Evolutionary conservation across 2,329 filamentous ascomycete species (phyloP).

Genomic region (Helotiales sp.): DNA sequence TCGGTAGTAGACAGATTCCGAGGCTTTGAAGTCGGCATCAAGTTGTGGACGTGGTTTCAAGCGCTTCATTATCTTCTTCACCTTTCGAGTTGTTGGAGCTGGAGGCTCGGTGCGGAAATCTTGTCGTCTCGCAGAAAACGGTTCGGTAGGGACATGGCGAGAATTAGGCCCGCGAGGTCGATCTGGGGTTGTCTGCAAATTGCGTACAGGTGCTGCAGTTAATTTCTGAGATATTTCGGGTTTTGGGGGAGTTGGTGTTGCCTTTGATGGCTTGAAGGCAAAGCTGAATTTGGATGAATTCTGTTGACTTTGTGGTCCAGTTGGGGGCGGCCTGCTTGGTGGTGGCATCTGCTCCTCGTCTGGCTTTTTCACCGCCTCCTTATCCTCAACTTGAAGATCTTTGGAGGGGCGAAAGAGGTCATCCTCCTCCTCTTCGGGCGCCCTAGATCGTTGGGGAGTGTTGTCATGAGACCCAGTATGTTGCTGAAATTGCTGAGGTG

Average conservation of each 20-base stretch:
- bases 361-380: slow-evolving; percentile 45
- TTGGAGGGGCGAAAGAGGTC: slow-evolving; percentile 64
- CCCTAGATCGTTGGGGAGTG: slow-evolving; percentile 35
- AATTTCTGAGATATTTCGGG: slow-evolving; percentile 67
- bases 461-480: slow-evolving; percentile 23
- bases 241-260: slow-evolving; percentile 56
- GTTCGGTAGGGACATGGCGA: slow-evolving; percentile 52
- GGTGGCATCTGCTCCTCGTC: slow-evolving; percentile 54
- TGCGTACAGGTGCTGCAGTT: slow-evolving; percentile 49
- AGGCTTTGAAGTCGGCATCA: slow-evolving; percentile 69
- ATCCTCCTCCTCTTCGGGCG: slow-evolving; percentile 48
- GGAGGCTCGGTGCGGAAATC: slow-evolving; percentile 34
- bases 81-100: slow-evolving; percentile 49
- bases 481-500: slow-evolving; percentile 31
- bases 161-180: slow-evolving; percentile 43
- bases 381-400: slow-evolving; percentile 65
- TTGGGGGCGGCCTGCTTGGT: slow-evolving; percentile 50
- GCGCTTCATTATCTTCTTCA: slow-evolving; percentile 68
- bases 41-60: slow-evolving; percentile 71
- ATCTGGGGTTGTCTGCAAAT: slow-evolving; percentile 33
- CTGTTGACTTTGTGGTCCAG: slow-evolving; percentile 39
- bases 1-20: slow-evolving; percentile 88
- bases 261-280: slow-evolving; percentile 76
- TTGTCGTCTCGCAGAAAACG: slow-evolving; percentile 46
- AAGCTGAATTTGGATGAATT: slow-evolving; percentile 79